Base-by-base conservation (phyloP, 208 protist genomes). In the Crithidia fasciculata region DNA sequence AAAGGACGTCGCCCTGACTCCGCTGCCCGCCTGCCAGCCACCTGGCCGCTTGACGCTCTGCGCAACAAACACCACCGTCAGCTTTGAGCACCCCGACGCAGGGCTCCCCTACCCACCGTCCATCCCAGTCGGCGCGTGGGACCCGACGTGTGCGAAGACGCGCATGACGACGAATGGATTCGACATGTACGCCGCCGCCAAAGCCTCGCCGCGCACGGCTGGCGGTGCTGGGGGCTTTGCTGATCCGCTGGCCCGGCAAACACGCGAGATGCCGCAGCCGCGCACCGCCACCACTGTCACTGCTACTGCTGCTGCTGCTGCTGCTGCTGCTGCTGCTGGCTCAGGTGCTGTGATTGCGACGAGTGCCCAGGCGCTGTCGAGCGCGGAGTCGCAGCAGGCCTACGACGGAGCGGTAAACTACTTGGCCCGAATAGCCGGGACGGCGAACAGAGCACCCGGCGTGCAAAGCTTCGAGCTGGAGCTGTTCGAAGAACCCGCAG, bases 331-430 rank as follows among this genome's bases (percentile, higher is more conserved):
- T 28, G 28, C 28, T 28, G 28, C 28, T 28, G 28, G 28, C 28
- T 28, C 28, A 2, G 52, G 39, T 5, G 36, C 60, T 0, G 54
- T 54, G 13, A 15, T 56, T 44, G 8, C 43, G 13, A 19, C 41
- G 36, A 49, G 53, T 18, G 52, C 45, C 13, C 15, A 45, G 8
- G 50, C 40, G 44, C 12, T 68, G 52, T 45, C 62, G 13, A 52
- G 64, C 3, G 18, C 63, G 3, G 68, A 82, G 75, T 49, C 41
- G 52, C 59, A 82, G 50, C 56, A 63, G 2, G 84, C 82, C 41
- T 82, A 87, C 72, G 67, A 85, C 15, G 66, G 62, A 2, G 91
- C 88, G 76, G 80, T 91, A 59, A 90, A 83, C 69, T 84, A 85
- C 61, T 74, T 94, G 8, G 77, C 86, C 2, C 75, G 77, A 40